phyloP scores from a whole-genome alignment of 331 rosid species.

The Erythrophleum ivorense region DNA sequence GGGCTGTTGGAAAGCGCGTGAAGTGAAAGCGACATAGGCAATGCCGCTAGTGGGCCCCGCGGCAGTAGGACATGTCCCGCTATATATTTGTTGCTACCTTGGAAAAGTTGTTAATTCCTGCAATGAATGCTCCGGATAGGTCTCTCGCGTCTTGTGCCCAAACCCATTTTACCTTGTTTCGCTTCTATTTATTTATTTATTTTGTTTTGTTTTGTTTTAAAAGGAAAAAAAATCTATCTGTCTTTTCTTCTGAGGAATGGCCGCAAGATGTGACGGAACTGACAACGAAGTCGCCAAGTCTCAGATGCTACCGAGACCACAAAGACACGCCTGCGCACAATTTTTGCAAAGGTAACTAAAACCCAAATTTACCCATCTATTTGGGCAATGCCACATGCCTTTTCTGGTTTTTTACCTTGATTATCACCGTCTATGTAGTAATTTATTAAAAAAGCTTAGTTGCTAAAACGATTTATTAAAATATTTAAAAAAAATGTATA shows the following conservation, averaged over 20 bases:
- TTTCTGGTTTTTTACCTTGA: too few relatives aligned
- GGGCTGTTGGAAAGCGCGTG: conserved; percentile 10
- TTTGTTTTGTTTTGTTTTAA: neutral
- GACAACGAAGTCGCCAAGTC: neutral
- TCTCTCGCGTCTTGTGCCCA: neutral
- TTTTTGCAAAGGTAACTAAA: too few relatives aligned
- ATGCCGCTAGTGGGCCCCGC: neutral
- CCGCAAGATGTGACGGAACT: conserved; percentile 20
- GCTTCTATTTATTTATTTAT: neutral
- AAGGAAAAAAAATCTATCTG: neutral
- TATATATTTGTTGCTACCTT: neutral
- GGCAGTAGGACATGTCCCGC: neutral
- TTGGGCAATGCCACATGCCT: neutral
- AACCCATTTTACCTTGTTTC: neutral
- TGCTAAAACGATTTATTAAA: too few relatives aligned
- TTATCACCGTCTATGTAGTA: too few relatives aligned
- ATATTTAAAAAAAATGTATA: too few relatives aligned
- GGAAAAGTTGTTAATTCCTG: neutral
- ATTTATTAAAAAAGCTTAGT: too few relatives aligned
- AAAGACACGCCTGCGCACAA: neutral
- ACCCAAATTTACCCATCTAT: neutral
- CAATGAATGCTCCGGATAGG: neutral
- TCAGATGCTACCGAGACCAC: neutral
- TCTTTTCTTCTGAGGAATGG: neutral
- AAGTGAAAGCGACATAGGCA: neutral